Base-by-base conservation (phyloP, 805 yeast genomes). In the Spathaspora gorwiae region DNA sequence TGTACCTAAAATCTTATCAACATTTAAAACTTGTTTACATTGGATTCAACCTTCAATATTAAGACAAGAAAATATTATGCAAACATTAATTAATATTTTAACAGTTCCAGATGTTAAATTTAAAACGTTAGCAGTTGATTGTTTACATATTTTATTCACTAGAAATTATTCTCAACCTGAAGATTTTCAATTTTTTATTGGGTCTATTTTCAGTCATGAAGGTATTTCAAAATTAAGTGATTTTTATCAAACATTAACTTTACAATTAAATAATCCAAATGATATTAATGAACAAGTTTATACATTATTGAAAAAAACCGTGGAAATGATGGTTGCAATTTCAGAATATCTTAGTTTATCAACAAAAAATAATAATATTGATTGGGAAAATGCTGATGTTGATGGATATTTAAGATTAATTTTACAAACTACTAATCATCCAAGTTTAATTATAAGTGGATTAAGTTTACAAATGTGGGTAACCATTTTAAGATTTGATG, bases 391-490 rank as follows among this genome's bases (percentile, higher is more conserved):
- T 15, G 71, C 86, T 2, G 95, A 87, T 57, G 69, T 87, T 6
- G 73, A 73, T 29, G 80, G 77, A 42, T 94, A 88, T 59, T 73
- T 90, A 51, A 76, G 78, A 45, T 74, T 94, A 19, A 89, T 94
- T 6, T 69, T 94, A 37, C 77, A 82, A 39, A 88, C 97, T 1
- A 87, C 96, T 0, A 78, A 75, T 55, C 94, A 89, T 58, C 86
- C 88, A 26, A 87, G 96, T 55, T 73, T 94, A 45, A 84, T 92
- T n/a, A 83, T 92, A 2, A 84, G 96, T 42, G 96, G 97, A 0
- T 73, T 94, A 13, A 87, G 97, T 0, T 66, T 94, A 43, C 96
- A 90, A 60, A 85, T 94, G 69, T 95, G 99, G 99, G 89, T 95
- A 49, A 80, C 92, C 2, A 80, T 92, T 53, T 68, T 95, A 42